A percentile compares a stretch with the other conserved stretches of the same genome.
These are phyloP conservation scores for Syzygium grande DNA, from an alignment of 345 rosid genomes.

Conservation along the genomic window DNA sequence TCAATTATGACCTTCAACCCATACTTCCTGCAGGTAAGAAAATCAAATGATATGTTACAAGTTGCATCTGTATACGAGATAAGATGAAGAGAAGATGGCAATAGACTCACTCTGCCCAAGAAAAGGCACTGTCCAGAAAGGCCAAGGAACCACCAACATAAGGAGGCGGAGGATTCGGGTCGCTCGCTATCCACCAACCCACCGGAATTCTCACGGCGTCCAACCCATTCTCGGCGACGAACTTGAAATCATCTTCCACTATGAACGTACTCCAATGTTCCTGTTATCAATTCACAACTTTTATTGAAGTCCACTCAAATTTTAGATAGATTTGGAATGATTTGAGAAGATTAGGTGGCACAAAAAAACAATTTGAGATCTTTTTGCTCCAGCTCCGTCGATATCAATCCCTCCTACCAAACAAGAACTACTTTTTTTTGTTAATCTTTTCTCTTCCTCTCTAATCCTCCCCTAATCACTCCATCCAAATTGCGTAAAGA, in stretches of 20 bases:
- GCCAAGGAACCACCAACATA: slow-evolving; percentile 49
- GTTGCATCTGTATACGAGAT: not conserved
- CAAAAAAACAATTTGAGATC: not conserved
- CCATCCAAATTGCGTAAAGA: not conserved
- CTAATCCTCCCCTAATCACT: not conserved
- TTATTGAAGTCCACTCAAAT: not conserved
- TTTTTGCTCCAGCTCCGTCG: no score
- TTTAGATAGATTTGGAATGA: no score
- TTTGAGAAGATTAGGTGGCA: not conserved
- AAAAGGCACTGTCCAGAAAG: slow-evolving; percentile 50
- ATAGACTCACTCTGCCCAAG: slow-evolving; percentile 39
- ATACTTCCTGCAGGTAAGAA: slow-evolving; percentile 27
- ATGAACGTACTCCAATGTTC: slow-evolving; percentile 53
- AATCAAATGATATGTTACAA: not conserved
- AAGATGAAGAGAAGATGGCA: not conserved
- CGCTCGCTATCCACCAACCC: slow-evolving; percentile 73
- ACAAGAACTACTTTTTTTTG: not conserved
- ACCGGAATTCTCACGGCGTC: slow-evolving; percentile 50
- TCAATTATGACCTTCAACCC: slow-evolving; percentile 36
- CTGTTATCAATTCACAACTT: slow-evolving; percentile 7
- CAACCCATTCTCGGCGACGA: slow-evolving; percentile 35
- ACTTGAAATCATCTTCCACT: slow-evolving; percentile 49
- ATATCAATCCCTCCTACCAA: no score
- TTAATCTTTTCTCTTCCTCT: not conserved
- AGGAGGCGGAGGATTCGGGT: slow-evolving; percentile 44